Evolutionary conservation across 495 filamentous ascomycete species (phyloP).

Genomic region (Neurospora intermedia): DNA sequence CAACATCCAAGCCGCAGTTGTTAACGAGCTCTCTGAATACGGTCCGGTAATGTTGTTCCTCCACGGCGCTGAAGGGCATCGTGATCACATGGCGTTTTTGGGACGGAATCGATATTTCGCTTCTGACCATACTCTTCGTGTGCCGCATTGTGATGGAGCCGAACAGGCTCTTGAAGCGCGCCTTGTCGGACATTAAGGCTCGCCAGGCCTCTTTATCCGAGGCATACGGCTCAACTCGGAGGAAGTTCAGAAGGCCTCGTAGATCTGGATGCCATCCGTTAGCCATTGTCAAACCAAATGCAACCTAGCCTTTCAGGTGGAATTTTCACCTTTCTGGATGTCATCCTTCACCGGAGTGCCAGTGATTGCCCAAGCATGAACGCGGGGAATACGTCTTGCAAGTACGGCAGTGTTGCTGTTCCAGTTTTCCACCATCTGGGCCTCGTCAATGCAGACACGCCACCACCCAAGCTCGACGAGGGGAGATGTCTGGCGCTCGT

Average conservation of each 20-base stretch:
- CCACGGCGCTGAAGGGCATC: slow-evolving; percentile 75
- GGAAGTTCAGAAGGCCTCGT: slow-evolving; percentile 65
- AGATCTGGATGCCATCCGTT: slow-evolving; percentile 31
- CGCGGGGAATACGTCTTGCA: slow-evolving; percentile 65
- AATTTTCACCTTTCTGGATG: slow-evolving; percentile 36
- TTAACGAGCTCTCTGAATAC: slow-evolving; percentile 63
- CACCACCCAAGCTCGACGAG: slow-evolving; percentile 78
- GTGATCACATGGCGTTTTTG: slow-evolving; percentile 83
- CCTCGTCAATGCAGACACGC: slow-evolving; percentile 88
- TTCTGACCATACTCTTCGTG: slow-evolving; percentile 67
- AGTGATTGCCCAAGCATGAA: slow-evolving; percentile 87
- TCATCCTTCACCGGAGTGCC: slow-evolving; percentile 81
- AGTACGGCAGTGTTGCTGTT: slow-evolving; percentile 74
- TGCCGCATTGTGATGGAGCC: slow-evolving; percentile 65
- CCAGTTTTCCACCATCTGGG: slow-evolving; percentile 88
- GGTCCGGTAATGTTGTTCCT: slow-evolving; percentile 74
- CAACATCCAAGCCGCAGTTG: slow-evolving; percentile 50
- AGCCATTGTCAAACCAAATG: neutral
- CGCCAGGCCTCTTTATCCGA: slow-evolving; percentile 54
- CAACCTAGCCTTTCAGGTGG: neutral
- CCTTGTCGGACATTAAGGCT: slow-evolving; percentile 47
- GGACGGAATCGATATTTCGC: slow-evolving; percentile 59
- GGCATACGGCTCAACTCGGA: slow-evolving; percentile 67
- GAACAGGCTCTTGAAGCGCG: slow-evolving; percentile 56
- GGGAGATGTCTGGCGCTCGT: slow-evolving; percentile 59